Base-by-base conservation (phyloP, 495 filamentous ascomycete species). In the Margaritispora aquatica region DNA sequence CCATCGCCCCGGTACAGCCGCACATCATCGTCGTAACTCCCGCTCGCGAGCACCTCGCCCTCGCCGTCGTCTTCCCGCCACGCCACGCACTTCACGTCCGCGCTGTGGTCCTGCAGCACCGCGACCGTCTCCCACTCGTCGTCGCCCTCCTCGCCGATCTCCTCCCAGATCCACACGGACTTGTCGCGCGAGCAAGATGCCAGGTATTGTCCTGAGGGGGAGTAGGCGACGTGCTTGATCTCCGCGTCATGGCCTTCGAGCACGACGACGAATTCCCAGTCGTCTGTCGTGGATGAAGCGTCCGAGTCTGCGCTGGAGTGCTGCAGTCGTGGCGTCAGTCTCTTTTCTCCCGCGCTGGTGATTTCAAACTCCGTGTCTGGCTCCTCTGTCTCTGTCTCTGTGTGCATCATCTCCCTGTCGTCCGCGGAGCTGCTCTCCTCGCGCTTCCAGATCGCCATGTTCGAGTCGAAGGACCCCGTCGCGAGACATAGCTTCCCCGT, bases 121-220 rank as follows among this genome's bases (percentile, higher is more conserved):
- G 93, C 93, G 5, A 97, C 83, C 7, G 94, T 97, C 81, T 98
- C 94, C 69, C 89, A 97, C 61, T 96, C 92, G 67, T 96, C 93
- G 26, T 93, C 92, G 7, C 84, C 88, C 34, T 84, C 84, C 3
- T 67, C 68, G 20, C 78, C 79, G 2, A 97, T 79, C 68, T 96
- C 92, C 71, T 98, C 94, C 94, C 94, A 98, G 51, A 98, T 88
- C 94, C 94, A 98, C n/a, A 98, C 89, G 22, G 83, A 87, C 74
- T 97, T 97, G 71, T 98, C 94, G 11, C 94, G 79, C 22, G 83
- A 86, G 68, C 92, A 97, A 0, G 92, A 96, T 5, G 94, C 94
- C 2, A 98, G 81, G 57, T 87, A 82, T 70, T 87, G 85, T 0
- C 91, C 90, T 0, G 84, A 86, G 0, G 90, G 81, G 1, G 84